Conservation (phyloP, 257 asterid genomes). For the Jasminum sambac region DNA sequence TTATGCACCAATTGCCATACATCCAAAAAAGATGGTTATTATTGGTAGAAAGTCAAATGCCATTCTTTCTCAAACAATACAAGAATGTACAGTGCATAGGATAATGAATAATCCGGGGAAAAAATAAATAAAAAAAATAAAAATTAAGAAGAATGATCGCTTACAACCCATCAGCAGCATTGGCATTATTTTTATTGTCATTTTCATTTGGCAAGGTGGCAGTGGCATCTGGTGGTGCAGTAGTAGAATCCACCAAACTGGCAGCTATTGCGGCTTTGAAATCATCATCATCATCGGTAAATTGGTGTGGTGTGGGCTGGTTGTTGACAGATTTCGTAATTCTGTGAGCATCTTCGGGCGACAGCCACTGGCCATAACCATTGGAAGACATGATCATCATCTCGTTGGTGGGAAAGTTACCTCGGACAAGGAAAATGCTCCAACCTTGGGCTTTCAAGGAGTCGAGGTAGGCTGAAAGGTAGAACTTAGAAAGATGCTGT, state of each 20-base stretch:
- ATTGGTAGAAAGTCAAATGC: not conserved
- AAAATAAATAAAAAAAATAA: not conserved
- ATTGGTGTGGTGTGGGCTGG: not conserved
- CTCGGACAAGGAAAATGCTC: constrained; percentile 92
- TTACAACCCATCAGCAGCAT: constrained; percentile 32
- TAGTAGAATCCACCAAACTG: constrained; percentile 69
- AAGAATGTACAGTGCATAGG: not conserved
- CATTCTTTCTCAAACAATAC: not conserved
- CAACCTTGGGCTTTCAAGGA: constrained; percentile 81
- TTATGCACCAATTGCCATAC: not conserved
- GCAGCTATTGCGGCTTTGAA: constrained; percentile 96
- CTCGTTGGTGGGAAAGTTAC: constrained; percentile 74
- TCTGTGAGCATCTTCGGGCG: constrained; percentile 92
- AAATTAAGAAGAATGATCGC: too few species aligned
- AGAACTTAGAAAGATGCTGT: constrained; percentile 91
- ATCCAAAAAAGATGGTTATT: not conserved
- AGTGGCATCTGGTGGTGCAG: constrained; percentile 31
- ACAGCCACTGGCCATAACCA: constrained; percentile 91
- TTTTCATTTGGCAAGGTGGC: constrained; percentile 35
- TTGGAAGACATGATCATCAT: too few species aligned
- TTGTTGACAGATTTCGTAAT: constrained; percentile 71
- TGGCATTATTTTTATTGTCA: constrained; percentile 22
- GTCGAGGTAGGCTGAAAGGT: constrained; percentile 95
- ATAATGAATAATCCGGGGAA: not conserved
- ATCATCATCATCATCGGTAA: constrained; percentile 79